Evolutionary conservation across 345 rosid species (phyloP), one percentile per base, ranked within the genome.

Genomic region (Rhizophora apiculata): DNA sequence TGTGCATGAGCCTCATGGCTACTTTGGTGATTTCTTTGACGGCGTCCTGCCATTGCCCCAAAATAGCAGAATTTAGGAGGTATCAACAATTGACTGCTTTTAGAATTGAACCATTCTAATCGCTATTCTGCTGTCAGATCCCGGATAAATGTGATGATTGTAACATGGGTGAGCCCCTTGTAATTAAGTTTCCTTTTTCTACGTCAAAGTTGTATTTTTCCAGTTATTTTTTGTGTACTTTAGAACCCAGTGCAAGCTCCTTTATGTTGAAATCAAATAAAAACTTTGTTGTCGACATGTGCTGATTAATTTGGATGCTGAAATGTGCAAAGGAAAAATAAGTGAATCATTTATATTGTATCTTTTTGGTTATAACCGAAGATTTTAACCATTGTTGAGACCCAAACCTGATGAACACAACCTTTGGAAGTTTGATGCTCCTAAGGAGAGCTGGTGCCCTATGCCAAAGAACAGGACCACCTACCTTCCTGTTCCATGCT

Each of bases 1-100:
- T n/a, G 99, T 89, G 58, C 92, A 95, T 15, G 98, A 95, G 73
- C 99, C 99, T n/a, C 90, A 70, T n/a, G 97, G 97, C 70, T 95
- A 95, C 75, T 95, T 95, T 53, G 99, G 98, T 4, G 96, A 95
- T 81, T 95, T 95, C 87, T 95, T 95, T 52, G 97, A 95, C 34
- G 97, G 97, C 8, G 87, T 90, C 31, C 69, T 90, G 51, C 98
- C 98, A 15, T 76, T 87, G 34, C 99, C 99, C 1, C 66, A 65
- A 16, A 87, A 79, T 78, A 76, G 91, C 84, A 77, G 99, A 75
- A 97, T 92, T 63, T 95, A 72, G 80, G 60, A 62, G 65, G 65
- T 30, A 43, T 43, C 26, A 43, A 32, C 30, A 21, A 39, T 34
- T 55, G 57, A 10, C 56, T 62, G 29, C 52, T 59, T 68, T 67